Evolutionary conservation across 768 basidiomycete species (phyloP).

Genomic region (Macrolepiota fuliginosa): DNA sequence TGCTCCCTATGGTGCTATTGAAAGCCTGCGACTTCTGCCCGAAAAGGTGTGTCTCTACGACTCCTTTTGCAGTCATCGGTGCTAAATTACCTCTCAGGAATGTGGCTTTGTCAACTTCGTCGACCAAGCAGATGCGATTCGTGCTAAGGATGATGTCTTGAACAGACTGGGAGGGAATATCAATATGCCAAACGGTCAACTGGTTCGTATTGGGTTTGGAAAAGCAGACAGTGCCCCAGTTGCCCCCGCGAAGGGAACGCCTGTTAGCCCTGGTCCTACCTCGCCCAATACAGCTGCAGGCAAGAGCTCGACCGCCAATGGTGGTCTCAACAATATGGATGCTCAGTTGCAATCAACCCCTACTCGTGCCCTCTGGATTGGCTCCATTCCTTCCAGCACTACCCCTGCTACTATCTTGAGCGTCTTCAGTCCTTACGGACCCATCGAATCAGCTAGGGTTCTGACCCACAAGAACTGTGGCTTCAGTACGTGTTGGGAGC

Average conservation of each 20-base stretch:
- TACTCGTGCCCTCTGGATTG: constrained; percentile 96
- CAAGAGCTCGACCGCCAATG: constrained; percentile 46
- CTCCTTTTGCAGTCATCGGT: not conserved
- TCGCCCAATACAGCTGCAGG: constrained; percentile 51
- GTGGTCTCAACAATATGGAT: constrained; percentile 69
- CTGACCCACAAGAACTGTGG: constrained; percentile 98
- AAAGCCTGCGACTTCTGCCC: constrained; percentile 89
- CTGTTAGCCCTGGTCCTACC: constrained; percentile 61
- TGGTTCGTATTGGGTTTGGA: constrained; percentile 96
- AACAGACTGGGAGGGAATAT: constrained; percentile 94
- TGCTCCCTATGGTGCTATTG: constrained; percentile 95
- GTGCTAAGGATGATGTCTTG: constrained; percentile 96
- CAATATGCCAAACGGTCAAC: constrained; percentile 92
- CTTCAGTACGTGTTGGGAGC: constrained; percentile 54
- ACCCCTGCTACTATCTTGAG: constrained; percentile 93
- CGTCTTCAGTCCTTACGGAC: constrained; percentile 96
- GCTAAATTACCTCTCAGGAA: constrained; percentile 51
- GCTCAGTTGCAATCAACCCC: constrained; percentile 88
- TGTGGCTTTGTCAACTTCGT: constrained; percentile 99
- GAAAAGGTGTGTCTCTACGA: constrained; percentile 72
- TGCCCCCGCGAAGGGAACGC: constrained; percentile 77
- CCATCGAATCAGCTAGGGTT: constrained; percentile 95
- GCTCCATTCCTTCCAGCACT: constrained; percentile 93
- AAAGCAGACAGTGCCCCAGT: constrained; percentile 97
- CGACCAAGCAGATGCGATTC: constrained; percentile 92